Conservation (phyloP, 2,329 filamentous ascomycete species). For the Clarireedia paspali region DNA sequence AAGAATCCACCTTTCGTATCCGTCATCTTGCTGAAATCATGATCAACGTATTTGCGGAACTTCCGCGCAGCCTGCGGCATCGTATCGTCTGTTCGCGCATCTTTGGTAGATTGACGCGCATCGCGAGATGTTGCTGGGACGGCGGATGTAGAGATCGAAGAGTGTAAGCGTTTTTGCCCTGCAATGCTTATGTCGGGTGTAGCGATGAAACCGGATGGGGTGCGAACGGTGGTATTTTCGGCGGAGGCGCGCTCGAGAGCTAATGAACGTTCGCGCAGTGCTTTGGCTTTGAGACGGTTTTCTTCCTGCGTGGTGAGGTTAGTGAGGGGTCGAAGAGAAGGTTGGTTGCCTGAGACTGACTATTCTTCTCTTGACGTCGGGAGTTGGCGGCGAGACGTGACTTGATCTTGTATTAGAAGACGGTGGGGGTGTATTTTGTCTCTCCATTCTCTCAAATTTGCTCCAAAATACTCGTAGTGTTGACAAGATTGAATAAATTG, state of each 20-base stretch:
- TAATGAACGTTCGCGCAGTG: conserved; percentile 66
- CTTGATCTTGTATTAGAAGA: neutral
- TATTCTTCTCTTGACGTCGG: conserved; percentile 47
- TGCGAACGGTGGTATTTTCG: conserved; percentile 33
- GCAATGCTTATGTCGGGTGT: conserved; percentile 55
- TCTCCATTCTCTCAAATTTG: conserved; percentile 15
- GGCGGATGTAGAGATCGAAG: conserved; percentile 48
- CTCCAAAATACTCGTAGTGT: neutral
- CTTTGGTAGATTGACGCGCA: conserved; percentile 38
- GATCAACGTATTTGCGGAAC: conserved; percentile 92
- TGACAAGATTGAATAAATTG: neutral
- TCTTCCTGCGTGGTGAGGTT: conserved; percentile 56
- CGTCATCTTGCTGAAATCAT: conserved; percentile 96
- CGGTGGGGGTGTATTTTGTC: conserved; percentile 18
- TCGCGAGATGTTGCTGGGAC: conserved; percentile 59
- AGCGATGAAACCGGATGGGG: conserved; percentile 63
- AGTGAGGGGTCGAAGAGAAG: neutral
- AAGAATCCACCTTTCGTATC: conserved; percentile 97
- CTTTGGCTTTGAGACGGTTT: conserved; percentile 81
- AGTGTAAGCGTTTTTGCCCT: conserved; percentile 64
- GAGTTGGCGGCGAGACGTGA: conserved; percentile 41
- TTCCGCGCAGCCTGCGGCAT: conserved; percentile 63
- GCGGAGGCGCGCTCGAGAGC: conserved; percentile 46
- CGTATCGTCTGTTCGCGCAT: conserved; percentile 13
- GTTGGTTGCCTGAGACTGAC: conserved; percentile 33